phyloP scores from a whole-genome alignment of 2,329 filamentous ascomycete species.

The Dactylellina sp. region DNA sequence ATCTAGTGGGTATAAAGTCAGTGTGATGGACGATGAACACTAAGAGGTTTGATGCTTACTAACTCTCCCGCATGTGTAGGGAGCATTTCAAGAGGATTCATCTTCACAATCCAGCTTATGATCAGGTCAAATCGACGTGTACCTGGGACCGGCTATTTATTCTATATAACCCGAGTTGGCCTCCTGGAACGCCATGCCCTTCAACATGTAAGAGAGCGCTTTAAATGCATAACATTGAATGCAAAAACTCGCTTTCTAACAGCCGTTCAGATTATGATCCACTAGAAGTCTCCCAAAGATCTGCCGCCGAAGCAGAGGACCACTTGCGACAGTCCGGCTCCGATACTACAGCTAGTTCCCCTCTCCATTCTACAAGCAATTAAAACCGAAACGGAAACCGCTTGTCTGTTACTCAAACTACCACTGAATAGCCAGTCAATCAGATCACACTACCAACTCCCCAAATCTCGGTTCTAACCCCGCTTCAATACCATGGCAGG shows the following conservation, averaged over 20 bases:
- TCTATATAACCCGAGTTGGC: background rate
- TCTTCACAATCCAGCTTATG: background rate
- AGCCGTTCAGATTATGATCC: background rate
- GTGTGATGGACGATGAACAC: background rate
- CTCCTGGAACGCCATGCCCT: background rate
- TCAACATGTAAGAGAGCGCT: background rate
- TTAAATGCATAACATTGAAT: background rate
- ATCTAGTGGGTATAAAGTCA: background rate
- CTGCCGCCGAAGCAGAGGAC: background rate
- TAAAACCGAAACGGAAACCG: too few relatives aligned
- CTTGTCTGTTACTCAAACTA: too few relatives aligned
- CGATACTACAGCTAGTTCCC: too few relatives aligned
- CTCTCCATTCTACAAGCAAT: too few relatives aligned
- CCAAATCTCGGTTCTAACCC: too few relatives aligned
- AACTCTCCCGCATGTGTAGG: background rate
- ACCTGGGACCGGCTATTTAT: background rate
- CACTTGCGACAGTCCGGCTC: too few relatives aligned
- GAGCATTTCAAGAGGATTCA: background rate
- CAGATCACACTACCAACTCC: too few relatives aligned
- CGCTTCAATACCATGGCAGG: background rate
- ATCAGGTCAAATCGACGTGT: background rate
- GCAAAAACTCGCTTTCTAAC: background rate
- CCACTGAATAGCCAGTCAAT: too few relatives aligned
- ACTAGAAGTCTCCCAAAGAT: background rate
- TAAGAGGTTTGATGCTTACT: background rate